Evolutionary conservation across 352 stramenopile genomes (phyloP).

Genomic region (Globisporangium mamillatum): DNA sequence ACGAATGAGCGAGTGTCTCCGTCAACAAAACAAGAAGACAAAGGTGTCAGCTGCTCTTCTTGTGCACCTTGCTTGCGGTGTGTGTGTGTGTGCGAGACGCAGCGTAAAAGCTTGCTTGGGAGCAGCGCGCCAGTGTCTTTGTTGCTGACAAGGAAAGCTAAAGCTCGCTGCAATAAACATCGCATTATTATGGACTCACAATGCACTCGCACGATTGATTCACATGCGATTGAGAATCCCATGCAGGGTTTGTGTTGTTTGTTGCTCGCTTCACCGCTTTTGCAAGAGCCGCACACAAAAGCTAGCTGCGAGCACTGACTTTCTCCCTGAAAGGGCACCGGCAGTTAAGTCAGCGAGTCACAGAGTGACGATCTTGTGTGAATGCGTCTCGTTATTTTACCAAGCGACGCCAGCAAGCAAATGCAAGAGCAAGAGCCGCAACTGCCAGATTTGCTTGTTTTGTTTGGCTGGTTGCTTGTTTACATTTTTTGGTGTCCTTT

Average conservation of each 20-base stretch:
- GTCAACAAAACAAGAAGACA: neutral
- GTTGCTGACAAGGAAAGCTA: neutral
- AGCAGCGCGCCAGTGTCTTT: neutral
- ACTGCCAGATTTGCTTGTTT: neutral
- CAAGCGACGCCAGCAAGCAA: neutral
- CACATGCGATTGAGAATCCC: neutral
- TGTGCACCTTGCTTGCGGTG: neutral
- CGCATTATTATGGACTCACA: neutral
- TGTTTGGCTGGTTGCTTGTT: neutral
- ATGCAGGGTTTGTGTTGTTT: neutral
- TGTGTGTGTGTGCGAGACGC: neutral
- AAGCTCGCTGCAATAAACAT: neutral
- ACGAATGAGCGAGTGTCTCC: neutral
- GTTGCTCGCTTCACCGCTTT: too few relatives aligned
- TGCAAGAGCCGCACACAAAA: too few relatives aligned
- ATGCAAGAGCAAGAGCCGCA: neutral
- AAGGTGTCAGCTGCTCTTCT: neutral
- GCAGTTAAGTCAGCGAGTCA: slow-evolving; percentile 3
- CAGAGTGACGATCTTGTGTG: neutral
- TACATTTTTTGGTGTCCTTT: neutral
- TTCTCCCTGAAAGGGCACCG: neutral
- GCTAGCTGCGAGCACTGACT: neutral
- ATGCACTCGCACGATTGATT: neutral
- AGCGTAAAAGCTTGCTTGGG: neutral
- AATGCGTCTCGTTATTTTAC: neutral